Base-by-base conservation (phyloP, 2,329 filamentous ascomycete genomes). In the Juglanconis sp. region DNA sequence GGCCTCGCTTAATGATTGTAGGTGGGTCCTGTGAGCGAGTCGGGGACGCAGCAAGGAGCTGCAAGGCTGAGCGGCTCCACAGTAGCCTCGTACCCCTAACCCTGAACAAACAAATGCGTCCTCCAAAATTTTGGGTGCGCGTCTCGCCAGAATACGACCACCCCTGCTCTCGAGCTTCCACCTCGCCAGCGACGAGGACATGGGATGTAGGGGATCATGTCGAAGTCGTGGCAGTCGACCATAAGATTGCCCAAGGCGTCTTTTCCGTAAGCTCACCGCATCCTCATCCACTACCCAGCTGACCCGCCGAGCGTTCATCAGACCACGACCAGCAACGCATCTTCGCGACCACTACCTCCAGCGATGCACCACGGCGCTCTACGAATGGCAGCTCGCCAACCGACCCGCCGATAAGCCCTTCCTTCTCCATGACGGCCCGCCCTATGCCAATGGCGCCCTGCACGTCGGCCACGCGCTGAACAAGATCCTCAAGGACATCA, bases 381-480 rank as follows among this genome's bases (percentile, higher is more conserved):
- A 98, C 77, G 78, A 84, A 69, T 97, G 93, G 93, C 95, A 99
- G 79, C 80, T 81, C 64, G 72, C 74, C 59, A 76, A 80, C 62
- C 76, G 85, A 64, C 77, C 83, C 3, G 73, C 72, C 36, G 75
- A 83, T 40, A 75, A 84, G 48, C 79, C 82, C 0, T 99, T 98
- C 66, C 79, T 92, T 2, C 80, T 99, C 8, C 95, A 98, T 71
- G 95, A 99, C 86, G 95, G 95, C 0, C 95, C 95, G 0, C 95
- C 95, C 0, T 99, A 98, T 73, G 95, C 95, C 65, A 99, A 99
- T 76, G 95, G 95, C 13, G 84, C 83, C 49, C 83, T 99, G 9
- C 95, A 99, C 70, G 87, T 96, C 63, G 95, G 95, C 3, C 95
- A 99, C 79, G 92, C 95, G 40, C 79, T 99, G 71, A 99, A 99